Conservation (phyloP, 2,329 filamentous ascomycete species). For the Colletotrichum camelliae region DNA sequence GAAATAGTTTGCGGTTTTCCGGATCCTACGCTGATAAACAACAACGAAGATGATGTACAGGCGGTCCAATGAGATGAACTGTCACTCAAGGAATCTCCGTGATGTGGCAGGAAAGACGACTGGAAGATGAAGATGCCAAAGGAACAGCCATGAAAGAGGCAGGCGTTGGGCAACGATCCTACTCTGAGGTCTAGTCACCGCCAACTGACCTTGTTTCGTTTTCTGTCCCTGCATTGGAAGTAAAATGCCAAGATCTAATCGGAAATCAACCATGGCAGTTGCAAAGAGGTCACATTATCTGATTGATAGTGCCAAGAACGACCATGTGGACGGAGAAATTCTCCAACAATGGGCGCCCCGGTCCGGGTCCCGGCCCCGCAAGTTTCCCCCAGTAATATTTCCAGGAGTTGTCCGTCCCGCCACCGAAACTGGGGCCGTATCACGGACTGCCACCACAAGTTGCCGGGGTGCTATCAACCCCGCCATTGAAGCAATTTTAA, state of each 20-base stretch:
- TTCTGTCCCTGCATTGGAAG: background rate
- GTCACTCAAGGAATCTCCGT: background rate
- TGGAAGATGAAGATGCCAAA: background rate
- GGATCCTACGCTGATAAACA: background rate
- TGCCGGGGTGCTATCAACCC: background rate
- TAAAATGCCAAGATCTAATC: background rate
- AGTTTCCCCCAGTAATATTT: constrained; percentile 1
- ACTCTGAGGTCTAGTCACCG: background rate
- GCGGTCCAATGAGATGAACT: background rate
- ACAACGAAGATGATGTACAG: background rate
- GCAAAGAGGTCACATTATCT: background rate
- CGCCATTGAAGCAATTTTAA: background rate
- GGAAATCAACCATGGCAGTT: background rate
- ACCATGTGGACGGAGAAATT: constrained; percentile 17
- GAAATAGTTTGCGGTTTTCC: background rate
- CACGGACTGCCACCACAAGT: background rate
- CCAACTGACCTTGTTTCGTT: background rate
- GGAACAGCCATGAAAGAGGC: background rate
- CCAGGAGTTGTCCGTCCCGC: background rate
- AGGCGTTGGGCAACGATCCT: background rate
- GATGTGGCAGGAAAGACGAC: background rate
- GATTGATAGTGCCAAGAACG: constrained; percentile 9
- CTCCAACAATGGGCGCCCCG: background rate
- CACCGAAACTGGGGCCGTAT: background rate
- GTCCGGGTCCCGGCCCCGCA: background rate